A percentile compares a stretch with the other conserved stretches of the same genome.
Evolutionary conservation across 2,329 filamentous ascomycete genomes (phyloP).

Genomic region (Huntiella moniliformis): DNA sequence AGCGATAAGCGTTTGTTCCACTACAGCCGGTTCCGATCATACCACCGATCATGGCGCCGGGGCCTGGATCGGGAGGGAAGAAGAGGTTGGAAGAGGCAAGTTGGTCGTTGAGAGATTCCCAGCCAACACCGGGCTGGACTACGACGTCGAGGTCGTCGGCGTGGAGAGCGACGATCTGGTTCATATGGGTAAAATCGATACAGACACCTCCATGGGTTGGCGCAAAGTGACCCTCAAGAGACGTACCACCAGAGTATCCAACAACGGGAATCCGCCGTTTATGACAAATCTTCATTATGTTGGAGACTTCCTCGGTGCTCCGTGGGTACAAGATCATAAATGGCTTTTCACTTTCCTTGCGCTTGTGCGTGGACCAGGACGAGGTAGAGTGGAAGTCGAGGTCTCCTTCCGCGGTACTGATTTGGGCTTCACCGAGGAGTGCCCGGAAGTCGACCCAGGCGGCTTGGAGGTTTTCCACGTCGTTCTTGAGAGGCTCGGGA

Average conservation of each 20-base stretch:
- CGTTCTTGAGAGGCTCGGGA: slow-evolving; percentile 37
- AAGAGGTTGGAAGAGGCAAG: slow-evolving; percentile 58
- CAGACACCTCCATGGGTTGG: slow-evolving; percentile 69
- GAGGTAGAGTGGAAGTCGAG: slow-evolving; percentile 38
- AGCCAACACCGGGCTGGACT: slow-evolving; percentile 66
- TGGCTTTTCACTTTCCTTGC: slow-evolving; percentile 29
- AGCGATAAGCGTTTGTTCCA: slow-evolving; percentile 80
- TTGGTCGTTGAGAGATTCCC: slow-evolving; percentile 69
- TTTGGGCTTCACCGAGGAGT: slow-evolving; percentile 44
- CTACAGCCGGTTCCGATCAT: slow-evolving; percentile 59
- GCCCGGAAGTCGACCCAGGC: slow-evolving; percentile 50
- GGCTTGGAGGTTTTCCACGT: slow-evolving; percentile 45
- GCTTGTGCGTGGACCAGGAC: slow-evolving; percentile 42
- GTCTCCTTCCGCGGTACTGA: slow-evolving; percentile 39
- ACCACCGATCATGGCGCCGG: slow-evolving; percentile 80
- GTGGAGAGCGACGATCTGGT: slow-evolving; percentile 59
- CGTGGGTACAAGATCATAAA: slow-evolving; percentile 60
- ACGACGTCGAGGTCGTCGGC: slow-evolving; percentile 59
- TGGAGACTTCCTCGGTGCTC: slow-evolving; percentile 66
- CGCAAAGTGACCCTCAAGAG: slow-evolving; percentile 74
- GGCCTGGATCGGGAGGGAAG: slow-evolving; percentile 82
- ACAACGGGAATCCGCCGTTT: slow-evolving; percentile 64
- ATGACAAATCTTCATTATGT: slow-evolving; percentile 79
- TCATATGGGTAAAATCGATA: slow-evolving; percentile 73
- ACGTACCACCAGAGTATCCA: slow-evolving; percentile 73